Conservation (phyloP, 2,329 filamentous ascomycete genomes). For the Apiospora phragmitis region DNA sequence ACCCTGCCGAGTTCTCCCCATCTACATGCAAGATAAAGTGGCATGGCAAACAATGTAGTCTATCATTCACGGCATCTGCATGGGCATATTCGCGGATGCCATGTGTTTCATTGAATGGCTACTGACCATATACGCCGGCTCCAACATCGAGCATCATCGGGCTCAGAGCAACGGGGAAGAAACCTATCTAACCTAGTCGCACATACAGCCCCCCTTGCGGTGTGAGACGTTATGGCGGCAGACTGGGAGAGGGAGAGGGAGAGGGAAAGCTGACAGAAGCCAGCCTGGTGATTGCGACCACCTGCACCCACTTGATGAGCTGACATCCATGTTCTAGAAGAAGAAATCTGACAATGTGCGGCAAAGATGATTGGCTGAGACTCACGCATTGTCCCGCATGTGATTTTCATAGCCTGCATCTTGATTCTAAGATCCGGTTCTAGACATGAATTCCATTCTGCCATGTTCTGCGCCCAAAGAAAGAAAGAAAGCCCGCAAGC, state of each 20-base stretch:
- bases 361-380: neutral
- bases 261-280: neutral
- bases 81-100: neutral
- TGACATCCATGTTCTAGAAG: slow-evolving; percentile 7
- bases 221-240: neutral
- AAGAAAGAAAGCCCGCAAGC: neutral
- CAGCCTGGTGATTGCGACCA: slow-evolving; percentile 5
- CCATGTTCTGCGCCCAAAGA: neutral
- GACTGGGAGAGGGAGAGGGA: neutral
- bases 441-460: neutral
- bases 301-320: neutral
- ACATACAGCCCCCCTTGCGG: slow-evolving; percentile 9
- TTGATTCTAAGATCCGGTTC: neutral
- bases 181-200: neutral
- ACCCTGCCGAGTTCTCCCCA: neutral
- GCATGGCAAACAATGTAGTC: neutral
- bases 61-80: neutral
- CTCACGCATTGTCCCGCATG: neutral
- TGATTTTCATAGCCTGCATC: neutral
- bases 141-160: neutral
- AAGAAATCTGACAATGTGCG: slow-evolving; percentile 1
- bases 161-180: neutral
- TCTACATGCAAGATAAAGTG: neutral
- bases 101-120: neutral
- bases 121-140: neutral